Evolutionary conservation across 495 filamentous ascomycete genomes (phyloP).

Genomic region (Neurospora sp.): DNA sequence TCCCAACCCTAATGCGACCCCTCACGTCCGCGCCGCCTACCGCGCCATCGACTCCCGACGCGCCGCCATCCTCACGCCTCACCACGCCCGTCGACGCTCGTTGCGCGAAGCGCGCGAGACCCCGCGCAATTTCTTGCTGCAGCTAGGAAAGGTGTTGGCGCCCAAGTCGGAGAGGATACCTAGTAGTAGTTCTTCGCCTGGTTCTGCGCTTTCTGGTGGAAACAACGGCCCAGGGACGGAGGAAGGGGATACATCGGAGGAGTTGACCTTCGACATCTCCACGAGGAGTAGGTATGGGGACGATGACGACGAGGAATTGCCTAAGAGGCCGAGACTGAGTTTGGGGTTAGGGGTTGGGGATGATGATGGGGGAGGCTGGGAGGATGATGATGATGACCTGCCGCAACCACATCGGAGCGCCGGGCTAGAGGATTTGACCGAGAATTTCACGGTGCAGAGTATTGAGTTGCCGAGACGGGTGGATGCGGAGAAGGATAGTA

Average conservation of each 20-base stretch:
- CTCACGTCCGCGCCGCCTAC: constrained; percentile 55
- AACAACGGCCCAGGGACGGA: background rate
- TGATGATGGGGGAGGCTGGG: constrained; percentile 32
- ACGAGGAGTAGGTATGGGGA: constrained; percentile 26
- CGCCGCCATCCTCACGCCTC: constrained; percentile 44
- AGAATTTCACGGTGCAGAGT: constrained; percentile 56
- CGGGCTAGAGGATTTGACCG: constrained; percentile 47
- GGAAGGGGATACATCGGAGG: background rate
- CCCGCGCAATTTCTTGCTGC: constrained; percentile 58
- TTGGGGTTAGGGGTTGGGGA: constrained; percentile 26
- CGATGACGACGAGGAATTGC: constrained; percentile 54
- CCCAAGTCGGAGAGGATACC: constrained; percentile 42
- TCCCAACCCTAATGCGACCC: constrained; percentile 35
- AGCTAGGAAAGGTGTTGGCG: constrained; percentile 58
- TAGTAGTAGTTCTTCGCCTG: background rate
- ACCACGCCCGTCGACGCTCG: constrained; percentile 55
- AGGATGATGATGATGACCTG: constrained; percentile 49
- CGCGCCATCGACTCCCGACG: constrained; percentile 58
- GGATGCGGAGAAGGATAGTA: constrained; percentile 40
- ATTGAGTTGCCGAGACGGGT: constrained; percentile 61
- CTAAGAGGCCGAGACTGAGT: constrained; percentile 54
- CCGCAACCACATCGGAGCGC: constrained; percentile 53
- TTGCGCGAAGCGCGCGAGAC: constrained; percentile 62
- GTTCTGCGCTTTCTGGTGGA: background rate
- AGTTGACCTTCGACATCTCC: background rate